Percentiles rank a stretch among this genome's conserved stretches.
These are phyloP conservation scores for Aspergillus costaricaensis DNA, from an alignment of 2,329 filamentous ascomycete genomes.

Conservation along the genomic window DNA sequence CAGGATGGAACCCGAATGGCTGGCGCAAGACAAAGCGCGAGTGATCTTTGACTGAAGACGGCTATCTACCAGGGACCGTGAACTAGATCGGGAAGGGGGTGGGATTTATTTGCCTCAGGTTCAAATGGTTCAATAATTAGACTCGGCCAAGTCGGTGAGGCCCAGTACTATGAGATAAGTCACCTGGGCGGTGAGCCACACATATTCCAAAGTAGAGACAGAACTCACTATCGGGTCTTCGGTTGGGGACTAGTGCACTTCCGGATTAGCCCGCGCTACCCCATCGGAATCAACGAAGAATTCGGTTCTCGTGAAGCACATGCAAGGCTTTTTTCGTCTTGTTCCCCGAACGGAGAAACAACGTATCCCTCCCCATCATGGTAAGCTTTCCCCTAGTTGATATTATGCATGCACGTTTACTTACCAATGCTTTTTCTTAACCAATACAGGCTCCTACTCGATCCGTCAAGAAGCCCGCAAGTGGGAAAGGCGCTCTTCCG, in stretches of 20 bases:
- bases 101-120: not conserved
- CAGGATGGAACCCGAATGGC: not conserved
- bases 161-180: not conserved
- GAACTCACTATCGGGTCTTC: slow-evolving; percentile 11
- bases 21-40: not conserved
- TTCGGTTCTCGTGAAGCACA: slow-evolving; percentile 12
- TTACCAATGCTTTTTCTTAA: not conserved
- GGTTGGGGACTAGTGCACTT: slow-evolving; percentile 7
- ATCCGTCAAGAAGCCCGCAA: slow-evolving; percentile 18
- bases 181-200: slow-evolving; percentile 21
- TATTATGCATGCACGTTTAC: not conserved
- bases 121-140: too few species aligned
- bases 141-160: not conserved
- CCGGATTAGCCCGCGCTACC: slow-evolving; percentile 10
- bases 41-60: not conserved
- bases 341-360: not conserved
- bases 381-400: not conserved
- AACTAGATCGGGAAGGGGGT: not conserved
- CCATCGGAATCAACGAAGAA: slow-evolving; percentile 8
- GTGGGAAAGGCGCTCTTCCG: slow-evolving; percentile 22
- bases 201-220: too few species aligned
- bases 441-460: slow-evolving; percentile 31
- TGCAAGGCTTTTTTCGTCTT: slow-evolving; percentile 1
- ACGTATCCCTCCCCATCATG: not conserved
- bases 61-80: not conserved